Percentiles rank a stretch among this genome's conserved stretches.
phyloP scores from a whole-genome alignment of 2,329 filamentous ascomycete genomes.

The Pseudogymnoascus sp. region DNA sequence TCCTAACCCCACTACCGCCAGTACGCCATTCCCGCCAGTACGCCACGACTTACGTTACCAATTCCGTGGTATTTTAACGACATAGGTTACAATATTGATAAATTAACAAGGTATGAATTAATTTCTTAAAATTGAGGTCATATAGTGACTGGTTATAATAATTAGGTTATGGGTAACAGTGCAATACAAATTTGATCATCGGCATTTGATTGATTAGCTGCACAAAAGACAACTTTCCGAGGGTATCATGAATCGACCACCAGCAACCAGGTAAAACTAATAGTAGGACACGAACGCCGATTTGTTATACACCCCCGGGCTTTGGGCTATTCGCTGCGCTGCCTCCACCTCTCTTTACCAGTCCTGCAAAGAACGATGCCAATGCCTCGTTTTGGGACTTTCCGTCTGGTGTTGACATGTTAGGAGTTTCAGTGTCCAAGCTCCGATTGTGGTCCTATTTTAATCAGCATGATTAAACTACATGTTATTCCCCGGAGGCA shows the following conservation, averaged over 20 bases:
- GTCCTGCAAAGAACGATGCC: conserved; percentile 51
- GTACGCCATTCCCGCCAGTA: too few species aligned
- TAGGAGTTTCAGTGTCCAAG: conserved; percentile 29
- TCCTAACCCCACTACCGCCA: too few species aligned
- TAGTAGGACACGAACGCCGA: not conserved
- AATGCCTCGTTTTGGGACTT: conserved; percentile 53
- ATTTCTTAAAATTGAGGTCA: not conserved
- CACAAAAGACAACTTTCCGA: not conserved
- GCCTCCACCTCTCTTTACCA: conserved; percentile 45
- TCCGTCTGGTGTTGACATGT: conserved; percentile 30
- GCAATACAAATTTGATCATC: not conserved
- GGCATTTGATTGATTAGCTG: not conserved
- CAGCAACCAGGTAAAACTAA: not conserved
- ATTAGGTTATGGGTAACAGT: not conserved
- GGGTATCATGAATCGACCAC: conserved; percentile 1
- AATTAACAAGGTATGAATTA: not conserved
- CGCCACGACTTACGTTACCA: too few species aligned
- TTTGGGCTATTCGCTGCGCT: conserved; percentile 25
- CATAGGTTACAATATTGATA: not conserved
- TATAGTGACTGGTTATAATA: not conserved
- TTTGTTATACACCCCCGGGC: conserved; percentile 16
- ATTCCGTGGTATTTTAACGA: too few species aligned
- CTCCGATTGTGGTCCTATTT: conserved; percentile 21
- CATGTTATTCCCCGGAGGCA: not conserved
- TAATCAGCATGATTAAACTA: conserved; percentile 8